A percentile compares a stretch with the other conserved stretches of the same genome.
phyloP scores from a whole-genome alignment of 768 basidiomycete genomes.

The Lepiota venenata region DNA sequence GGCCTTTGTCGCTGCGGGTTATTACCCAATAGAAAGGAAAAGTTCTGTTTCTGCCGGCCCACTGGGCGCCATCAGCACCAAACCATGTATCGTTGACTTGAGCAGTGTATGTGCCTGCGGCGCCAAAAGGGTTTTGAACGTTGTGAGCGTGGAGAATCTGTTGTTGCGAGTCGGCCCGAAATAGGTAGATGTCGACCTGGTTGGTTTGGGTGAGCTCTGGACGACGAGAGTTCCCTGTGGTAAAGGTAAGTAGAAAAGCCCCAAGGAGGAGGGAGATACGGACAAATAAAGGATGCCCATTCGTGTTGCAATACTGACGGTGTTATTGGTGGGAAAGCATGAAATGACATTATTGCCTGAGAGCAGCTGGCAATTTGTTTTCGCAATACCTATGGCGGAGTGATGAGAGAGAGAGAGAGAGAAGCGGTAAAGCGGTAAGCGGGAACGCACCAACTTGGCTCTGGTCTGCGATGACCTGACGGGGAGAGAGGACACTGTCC shows the following conservation, averaged over 20 bases:
- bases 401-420: not conserved
- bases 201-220: slow-evolving; percentile 63
- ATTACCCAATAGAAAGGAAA: slow-evolving; percentile 81
- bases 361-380: slow-evolving; percentile 43
- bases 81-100: slow-evolving; percentile 79
- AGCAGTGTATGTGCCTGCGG: slow-evolving; percentile 48
- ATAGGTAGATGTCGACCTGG: slow-evolving; percentile 73
- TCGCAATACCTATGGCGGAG: slow-evolving; percentile 37
- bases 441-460: slow-evolving; percentile 26
- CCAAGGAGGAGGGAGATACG: slow-evolving; percentile 31
- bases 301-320: slow-evolving; percentile 66
- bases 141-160: slow-evolving; percentile 43
- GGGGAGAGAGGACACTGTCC: slow-evolving; percentile 17
- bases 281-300: slow-evolving; percentile 79
- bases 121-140: slow-evolving; percentile 42
- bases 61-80: slow-evolving; percentile 46
- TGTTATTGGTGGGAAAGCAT: slow-evolving; percentile 64
- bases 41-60: slow-evolving; percentile 47
- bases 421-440: slow-evolving; percentile 9
- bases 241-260: slow-evolving; percentile 12
- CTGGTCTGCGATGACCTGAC: slow-evolving; percentile 39
- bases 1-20: slow-evolving; percentile 49
- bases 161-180: slow-evolving; percentile 61
- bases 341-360: slow-evolving; percentile 73
- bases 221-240: slow-evolving; percentile 69